phyloP scores from a whole-genome alignment of 2,329 filamentous ascomycete species.

The Metarhizium brunneum region DNA sequence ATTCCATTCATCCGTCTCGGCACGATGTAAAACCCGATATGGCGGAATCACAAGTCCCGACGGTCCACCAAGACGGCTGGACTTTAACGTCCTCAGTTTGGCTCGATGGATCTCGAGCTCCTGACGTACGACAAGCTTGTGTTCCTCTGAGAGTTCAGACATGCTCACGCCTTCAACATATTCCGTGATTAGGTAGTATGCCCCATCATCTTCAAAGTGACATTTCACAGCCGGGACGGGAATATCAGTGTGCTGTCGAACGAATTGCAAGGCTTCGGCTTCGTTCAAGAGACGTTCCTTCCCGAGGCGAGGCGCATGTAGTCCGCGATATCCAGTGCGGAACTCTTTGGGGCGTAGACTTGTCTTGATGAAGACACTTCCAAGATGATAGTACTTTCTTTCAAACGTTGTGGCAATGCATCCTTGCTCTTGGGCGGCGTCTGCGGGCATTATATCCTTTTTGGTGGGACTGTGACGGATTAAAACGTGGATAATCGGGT shows the following conservation, averaged over 20 bases:
- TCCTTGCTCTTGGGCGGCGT: conserved; percentile 13
- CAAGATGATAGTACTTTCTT: conserved; percentile 20
- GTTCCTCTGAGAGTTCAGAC: not conserved
- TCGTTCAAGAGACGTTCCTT: conserved; percentile 11
- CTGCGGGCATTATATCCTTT: not conserved
- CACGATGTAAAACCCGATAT: not conserved
- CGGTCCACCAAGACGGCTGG: not conserved
- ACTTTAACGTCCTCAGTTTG: not conserved
- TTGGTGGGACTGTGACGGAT: not conserved
- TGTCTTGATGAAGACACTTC: conserved; percentile 18
- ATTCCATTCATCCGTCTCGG: too few relatives aligned
- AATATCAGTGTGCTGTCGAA: not conserved
- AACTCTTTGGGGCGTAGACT: conserved; percentile 21
- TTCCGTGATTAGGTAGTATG: conserved; percentile 1
- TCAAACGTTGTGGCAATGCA: conserved; percentile 17
- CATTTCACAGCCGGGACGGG: conserved; percentile 7
- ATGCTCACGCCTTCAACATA: conserved; percentile 8
- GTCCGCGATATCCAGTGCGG: conserved; percentile 15
- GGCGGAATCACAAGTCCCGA: not conserved
- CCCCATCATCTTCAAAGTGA: conserved; percentile 2
- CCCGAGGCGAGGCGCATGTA: conserved; percentile 19
- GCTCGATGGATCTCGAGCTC: not conserved
- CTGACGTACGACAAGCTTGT: too few relatives aligned
- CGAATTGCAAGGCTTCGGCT: not conserved
- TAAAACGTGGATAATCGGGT: too few relatives aligned